phyloP scores from a whole-genome alignment of 2,329 filamentous ascomycete species.

The Aspergillus sp. region DNA sequence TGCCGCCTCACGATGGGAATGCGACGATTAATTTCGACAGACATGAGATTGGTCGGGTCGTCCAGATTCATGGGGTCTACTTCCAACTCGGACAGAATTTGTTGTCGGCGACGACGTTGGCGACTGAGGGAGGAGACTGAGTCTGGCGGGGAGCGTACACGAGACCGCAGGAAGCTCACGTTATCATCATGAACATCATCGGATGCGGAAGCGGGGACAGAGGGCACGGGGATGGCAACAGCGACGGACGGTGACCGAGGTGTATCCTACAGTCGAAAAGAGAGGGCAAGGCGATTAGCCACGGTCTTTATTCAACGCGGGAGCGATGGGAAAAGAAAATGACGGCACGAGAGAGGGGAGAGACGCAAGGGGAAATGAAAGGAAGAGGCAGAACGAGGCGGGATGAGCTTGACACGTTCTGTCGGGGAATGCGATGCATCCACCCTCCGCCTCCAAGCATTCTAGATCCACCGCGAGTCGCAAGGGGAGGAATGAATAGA shows the following conservation, averaged over 20 bases:
- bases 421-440: background rate
- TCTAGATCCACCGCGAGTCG: conserved; percentile 9
- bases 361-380: background rate
- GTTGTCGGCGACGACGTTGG: conserved; percentile 31
- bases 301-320: background rate
- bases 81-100: conserved; percentile 23
- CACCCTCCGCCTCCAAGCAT: background rate
- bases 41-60: conserved; percentile 26
- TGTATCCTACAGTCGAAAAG: conserved; percentile 14
- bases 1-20: conserved; percentile 36
- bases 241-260: conserved; percentile 49
- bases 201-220: conserved; percentile 46
- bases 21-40: conserved; percentile 43
- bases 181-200: conserved; percentile 50
- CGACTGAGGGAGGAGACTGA: conserved; percentile 27
- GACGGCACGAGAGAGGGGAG: background rate
- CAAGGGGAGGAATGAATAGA: conserved; percentile 10
- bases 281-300: background rate
- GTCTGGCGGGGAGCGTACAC: conserved; percentile 26
- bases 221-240: conserved; percentile 49
- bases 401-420: too few species aligned
- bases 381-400: background rate
- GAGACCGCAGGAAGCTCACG: conserved; percentile 49
- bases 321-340: background rate
- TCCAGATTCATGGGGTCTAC: conserved; percentile 37